These are phyloP conservation scores for Talaromyces wortmannii DNA, from an alignment of 495 filamentous ascomycete genomes.

Conservation along the genomic window DNA sequence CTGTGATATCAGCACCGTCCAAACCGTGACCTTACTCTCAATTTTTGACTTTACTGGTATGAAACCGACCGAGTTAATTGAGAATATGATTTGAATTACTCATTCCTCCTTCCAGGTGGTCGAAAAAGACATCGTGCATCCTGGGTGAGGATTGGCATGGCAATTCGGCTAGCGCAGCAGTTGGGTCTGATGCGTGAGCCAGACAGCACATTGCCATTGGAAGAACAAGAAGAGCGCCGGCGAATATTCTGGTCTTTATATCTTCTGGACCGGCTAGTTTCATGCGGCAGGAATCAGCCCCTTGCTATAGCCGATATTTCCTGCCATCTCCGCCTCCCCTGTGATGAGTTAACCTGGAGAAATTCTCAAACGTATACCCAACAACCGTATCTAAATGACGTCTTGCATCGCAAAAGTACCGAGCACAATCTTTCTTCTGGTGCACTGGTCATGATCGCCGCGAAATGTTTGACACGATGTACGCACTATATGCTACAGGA, in stretches of 20 bases:
- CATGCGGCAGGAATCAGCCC: slow-evolving; percentile 19
- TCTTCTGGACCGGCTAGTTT: slow-evolving; percentile 23
- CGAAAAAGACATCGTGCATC: slow-evolving; percentile 11
- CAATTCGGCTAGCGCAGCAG: slow-evolving; percentile 22
- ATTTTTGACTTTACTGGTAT: slow-evolving; percentile 24
- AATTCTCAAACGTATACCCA: slow-evolving; percentile 8
- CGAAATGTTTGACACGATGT: slow-evolving; percentile 1
- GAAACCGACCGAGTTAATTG: not conserved
- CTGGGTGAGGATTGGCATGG: slow-evolving; percentile 27
- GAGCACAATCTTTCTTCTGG: not conserved
- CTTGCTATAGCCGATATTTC: slow-evolving; percentile 16
- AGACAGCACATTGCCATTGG: slow-evolving; percentile 2
- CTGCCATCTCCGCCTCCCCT: slow-evolving; percentile 14
- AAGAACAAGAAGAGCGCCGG: slow-evolving; percentile 21
- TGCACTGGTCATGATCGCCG: not conserved
- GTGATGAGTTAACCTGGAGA: slow-evolving; percentile 6
- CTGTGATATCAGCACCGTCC: slow-evolving; percentile 16
- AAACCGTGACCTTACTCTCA: slow-evolving; percentile 18
- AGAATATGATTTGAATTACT: not conserved
- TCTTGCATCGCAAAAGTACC: slow-evolving; percentile 8
- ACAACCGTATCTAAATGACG: slow-evolving; percentile 11
- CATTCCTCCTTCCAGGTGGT: slow-evolving; percentile 12
- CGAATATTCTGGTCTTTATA: slow-evolving; percentile 28
- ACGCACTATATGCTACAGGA: slow-evolving; percentile 16
- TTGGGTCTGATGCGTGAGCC: slow-evolving; percentile 23